Conservation (phyloP, 768 basidiomycete species). For the Auricularia heimuer region DNA sequence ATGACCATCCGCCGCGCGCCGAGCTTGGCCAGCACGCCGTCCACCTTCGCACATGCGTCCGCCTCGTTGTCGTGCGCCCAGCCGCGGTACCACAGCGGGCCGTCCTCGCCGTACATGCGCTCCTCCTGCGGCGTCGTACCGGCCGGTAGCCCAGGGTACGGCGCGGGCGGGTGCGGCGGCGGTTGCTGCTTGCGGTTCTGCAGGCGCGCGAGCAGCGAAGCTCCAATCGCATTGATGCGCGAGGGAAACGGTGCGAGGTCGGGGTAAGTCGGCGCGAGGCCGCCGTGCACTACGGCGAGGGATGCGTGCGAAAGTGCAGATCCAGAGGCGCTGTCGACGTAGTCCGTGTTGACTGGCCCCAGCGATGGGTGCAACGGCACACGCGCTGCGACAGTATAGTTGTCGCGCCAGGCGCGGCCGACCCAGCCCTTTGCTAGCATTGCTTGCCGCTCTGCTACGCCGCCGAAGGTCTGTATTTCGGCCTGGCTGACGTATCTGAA, state of each 20-base stretch:
- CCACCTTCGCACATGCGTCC: constrained; percentile 56
- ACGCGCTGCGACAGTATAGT: constrained; percentile 74
- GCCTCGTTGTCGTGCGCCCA: constrained; percentile 74
- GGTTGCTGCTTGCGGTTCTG: constrained; percentile 56
- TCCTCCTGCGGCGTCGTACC: constrained; percentile 57
- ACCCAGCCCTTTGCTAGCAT: constrained; percentile 68
- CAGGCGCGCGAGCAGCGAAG: constrained; percentile 58
- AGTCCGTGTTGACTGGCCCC: constrained; percentile 53
- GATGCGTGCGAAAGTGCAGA: constrained; percentile 64
- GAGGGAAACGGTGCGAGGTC: constrained; percentile 70
- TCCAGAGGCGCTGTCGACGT: constrained; percentile 37
- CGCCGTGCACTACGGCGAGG: constrained; percentile 89
- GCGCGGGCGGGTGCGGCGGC: constrained; percentile 69
- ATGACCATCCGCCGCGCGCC: constrained; percentile 86
- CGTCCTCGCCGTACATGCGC: constrained; percentile 62
- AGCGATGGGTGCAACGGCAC: constrained; percentile 69
- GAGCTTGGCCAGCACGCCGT: constrained; percentile 57
- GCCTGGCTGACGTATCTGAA: constrained; percentile 72
- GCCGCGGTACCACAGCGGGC: constrained; percentile 92
- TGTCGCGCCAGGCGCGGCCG: constrained; percentile 72
- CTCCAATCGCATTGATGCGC: constrained; percentile 67
- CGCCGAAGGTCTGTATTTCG: constrained; percentile 78
- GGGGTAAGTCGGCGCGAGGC: constrained; percentile 67
- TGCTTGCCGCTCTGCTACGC: constrained; percentile 57
- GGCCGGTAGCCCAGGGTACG: constrained; percentile 61